Evolutionary conservation across 495 filamentous ascomycete species (phyloP).

Genomic region (Parathielavia appendiculata): DNA sequence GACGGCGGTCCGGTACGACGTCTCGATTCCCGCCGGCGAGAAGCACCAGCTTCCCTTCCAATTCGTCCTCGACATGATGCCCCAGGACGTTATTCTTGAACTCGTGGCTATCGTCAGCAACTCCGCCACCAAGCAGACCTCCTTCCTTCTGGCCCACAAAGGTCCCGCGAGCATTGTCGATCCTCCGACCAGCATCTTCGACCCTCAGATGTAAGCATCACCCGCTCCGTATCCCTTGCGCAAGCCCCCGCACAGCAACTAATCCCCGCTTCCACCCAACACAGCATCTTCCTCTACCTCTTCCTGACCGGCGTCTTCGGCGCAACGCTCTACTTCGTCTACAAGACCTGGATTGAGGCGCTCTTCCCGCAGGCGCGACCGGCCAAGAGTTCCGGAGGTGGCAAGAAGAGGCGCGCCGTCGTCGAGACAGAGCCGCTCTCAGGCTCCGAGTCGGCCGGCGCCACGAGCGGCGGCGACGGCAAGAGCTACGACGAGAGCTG

Average conservation of each 20-base stretch:
- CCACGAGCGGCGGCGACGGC: slow-evolving; percentile 50
- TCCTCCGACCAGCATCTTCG: slow-evolving; percentile 85
- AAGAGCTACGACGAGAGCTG: slow-evolving; percentile 91
- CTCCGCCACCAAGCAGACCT: slow-evolving; percentile 54
- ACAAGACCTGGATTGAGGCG: slow-evolving; percentile 94
- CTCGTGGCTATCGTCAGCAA: slow-evolving; percentile 67
- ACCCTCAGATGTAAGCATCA: slow-evolving; percentile 88
- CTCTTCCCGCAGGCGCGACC: slow-evolving; percentile 89
- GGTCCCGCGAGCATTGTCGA: slow-evolving; percentile 87
- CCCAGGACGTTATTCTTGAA: slow-evolving; percentile 77
- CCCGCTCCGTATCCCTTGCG: background rate
- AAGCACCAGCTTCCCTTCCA: slow-evolving; percentile 71
- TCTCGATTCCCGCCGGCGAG: slow-evolving; percentile 72
- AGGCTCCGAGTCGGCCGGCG: slow-evolving; percentile 67
- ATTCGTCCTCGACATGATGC: slow-evolving; percentile 88
- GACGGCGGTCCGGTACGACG: slow-evolving; percentile 66
- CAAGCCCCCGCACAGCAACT: slow-evolving; percentile 1
- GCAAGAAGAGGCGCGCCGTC: slow-evolving; percentile 51
- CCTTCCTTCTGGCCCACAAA: slow-evolving; percentile 77
- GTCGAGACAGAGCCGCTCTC: slow-evolving; percentile 53
- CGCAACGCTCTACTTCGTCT: slow-evolving; percentile 88
- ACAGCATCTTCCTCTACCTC: slow-evolving; percentile 94
- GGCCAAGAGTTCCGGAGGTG: slow-evolving; percentile 35
- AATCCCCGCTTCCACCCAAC: slow-evolving; percentile 15
- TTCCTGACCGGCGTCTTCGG: slow-evolving; percentile 73